phyloP scores from a whole-genome alignment of 1,284 basidiomycete species.

The Marasmius fiardii region DNA sequence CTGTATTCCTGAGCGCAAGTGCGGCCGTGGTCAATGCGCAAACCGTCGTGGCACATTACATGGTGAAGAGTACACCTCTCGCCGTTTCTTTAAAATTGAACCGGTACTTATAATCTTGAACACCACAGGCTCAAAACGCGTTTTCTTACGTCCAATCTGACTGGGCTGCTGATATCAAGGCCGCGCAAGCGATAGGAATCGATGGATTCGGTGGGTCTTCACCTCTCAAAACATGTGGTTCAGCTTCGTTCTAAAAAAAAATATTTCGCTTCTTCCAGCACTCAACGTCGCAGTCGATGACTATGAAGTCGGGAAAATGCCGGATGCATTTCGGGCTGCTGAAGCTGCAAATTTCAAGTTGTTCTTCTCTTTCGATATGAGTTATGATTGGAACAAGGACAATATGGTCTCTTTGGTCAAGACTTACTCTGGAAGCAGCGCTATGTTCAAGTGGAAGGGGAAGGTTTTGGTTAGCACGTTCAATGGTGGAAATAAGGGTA shows the following conservation, averaged over 20 bases:
- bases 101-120: not conserved
- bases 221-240: not conserved
- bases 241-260: not conserved
- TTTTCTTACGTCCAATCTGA: constrained; percentile 22
- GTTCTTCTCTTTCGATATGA: constrained; percentile 32
- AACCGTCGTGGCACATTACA: constrained; percentile 7
- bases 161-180: constrained; percentile 25
- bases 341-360: constrained; percentile 27
- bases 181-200: constrained; percentile 23
- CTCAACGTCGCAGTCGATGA: constrained; percentile 19
- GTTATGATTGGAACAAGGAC: constrained; percentile 18
- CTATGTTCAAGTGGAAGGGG: constrained; percentile 24
- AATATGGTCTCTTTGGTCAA: constrained; percentile 21
- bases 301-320: constrained; percentile 26
- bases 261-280: constrained; percentile 8
- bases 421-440: constrained; percentile 21
- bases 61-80: not conserved
- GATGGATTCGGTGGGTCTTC: constrained; percentile 25
- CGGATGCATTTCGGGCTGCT: constrained; percentile 26
- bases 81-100: not conserved
- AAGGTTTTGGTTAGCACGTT: constrained; percentile 30
- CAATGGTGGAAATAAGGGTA: constrained; percentile 22
- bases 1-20: no score
- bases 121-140: constrained; percentile 19
- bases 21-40: not conserved